These are phyloP conservation scores for Wickerhamomyces silvicola DNA, from an alignment of 805 yeast genomes.

Conservation along the genomic window DNA sequence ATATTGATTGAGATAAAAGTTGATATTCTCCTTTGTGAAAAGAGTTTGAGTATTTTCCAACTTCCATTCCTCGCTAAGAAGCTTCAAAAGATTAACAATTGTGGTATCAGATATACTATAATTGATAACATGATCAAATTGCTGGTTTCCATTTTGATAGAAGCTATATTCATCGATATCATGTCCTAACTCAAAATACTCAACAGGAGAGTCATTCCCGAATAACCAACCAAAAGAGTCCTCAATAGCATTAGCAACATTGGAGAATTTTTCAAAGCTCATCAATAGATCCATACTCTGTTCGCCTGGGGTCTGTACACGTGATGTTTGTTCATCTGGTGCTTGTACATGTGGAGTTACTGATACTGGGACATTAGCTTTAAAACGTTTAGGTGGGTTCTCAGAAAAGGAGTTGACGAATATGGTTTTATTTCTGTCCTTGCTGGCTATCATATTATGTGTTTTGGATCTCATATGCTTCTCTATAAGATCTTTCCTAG, in stretches of 20 bases:
- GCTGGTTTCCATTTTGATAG: too few species aligned
- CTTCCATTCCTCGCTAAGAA: slow-evolving; percentile 1
- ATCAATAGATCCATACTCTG: too few species aligned
- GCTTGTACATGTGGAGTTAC: too few species aligned
- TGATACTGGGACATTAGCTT: too few species aligned
- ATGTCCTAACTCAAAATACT: too few species aligned
- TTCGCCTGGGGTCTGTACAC: too few species aligned
- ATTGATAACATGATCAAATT: too few species aligned
- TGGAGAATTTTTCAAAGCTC: slow-evolving; percentile 9
- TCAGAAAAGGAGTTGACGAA: slow-evolving; percentile 1
- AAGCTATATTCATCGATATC: too few species aligned
- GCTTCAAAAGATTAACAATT: too few species aligned
- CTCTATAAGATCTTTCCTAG: slow-evolving; percentile 27
- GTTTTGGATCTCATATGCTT: slow-evolving; percentile 24
- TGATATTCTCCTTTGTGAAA: slow-evolving; percentile 5
- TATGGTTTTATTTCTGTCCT: background rate
- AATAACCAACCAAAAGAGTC: slow-evolving; percentile 22
- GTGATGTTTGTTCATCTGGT: too few species aligned
- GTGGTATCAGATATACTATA: too few species aligned
- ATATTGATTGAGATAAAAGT: slow-evolving; percentile 22
- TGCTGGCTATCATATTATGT: slow-evolving; percentile 7
- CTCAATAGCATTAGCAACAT: slow-evolving; percentile 14
- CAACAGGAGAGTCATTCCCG: too few species aligned
- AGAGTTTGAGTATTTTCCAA: background rate
- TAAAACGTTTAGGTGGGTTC: slow-evolving; percentile 1